A percentile compares a stretch with the other conserved stretches of the same genome.
Conservation (phyloP, 176 grass and related monocot species). For the Canna indica region DNA sequence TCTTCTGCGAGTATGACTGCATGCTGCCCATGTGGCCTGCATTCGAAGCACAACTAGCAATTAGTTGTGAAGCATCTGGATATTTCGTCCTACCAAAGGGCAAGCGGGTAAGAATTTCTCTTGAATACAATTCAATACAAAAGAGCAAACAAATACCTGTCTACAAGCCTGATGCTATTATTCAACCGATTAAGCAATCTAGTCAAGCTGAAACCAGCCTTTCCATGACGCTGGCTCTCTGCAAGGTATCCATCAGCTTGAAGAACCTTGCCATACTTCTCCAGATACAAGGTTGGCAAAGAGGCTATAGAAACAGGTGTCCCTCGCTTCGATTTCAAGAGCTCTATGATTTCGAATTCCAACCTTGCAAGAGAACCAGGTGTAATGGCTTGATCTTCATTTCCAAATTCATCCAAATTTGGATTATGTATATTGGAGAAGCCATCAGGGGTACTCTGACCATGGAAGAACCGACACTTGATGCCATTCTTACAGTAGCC, state of each 20-base stretch:
- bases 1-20: conserved; percentile 40
- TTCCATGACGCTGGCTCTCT: conserved; percentile 36
- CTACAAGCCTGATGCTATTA: conserved; percentile 20
- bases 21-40: conserved; percentile 32
- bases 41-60: neutral
- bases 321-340: conserved; percentile 23
- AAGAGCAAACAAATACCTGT: conserved; percentile 27
- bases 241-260: conserved; percentile 25
- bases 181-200: conserved; percentile 31
- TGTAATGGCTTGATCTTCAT: conserved; percentile 5
- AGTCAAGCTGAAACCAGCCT: conserved; percentile 26
- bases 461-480: conserved; percentile 38
- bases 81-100: too few species aligned
- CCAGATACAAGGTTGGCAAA: conserved; percentile 26
- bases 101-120: too few species aligned
- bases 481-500: conserved; percentile 45
- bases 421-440: conserved; percentile 2
- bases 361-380: conserved; percentile 30
- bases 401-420: conserved; percentile 1
- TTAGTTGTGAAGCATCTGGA: too few species aligned
- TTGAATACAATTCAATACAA: too few species aligned
- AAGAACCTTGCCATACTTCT: conserved; percentile 29
- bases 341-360: conserved; percentile 43
- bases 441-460: conserved; percentile 4
- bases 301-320: conserved; percentile 34